A percentile compares a stretch with the other conserved stretches of the same genome.
Evolutionary conservation across 805 yeast genomes (phyloP).

Genomic region (Yarrowia keelungensis): DNA sequence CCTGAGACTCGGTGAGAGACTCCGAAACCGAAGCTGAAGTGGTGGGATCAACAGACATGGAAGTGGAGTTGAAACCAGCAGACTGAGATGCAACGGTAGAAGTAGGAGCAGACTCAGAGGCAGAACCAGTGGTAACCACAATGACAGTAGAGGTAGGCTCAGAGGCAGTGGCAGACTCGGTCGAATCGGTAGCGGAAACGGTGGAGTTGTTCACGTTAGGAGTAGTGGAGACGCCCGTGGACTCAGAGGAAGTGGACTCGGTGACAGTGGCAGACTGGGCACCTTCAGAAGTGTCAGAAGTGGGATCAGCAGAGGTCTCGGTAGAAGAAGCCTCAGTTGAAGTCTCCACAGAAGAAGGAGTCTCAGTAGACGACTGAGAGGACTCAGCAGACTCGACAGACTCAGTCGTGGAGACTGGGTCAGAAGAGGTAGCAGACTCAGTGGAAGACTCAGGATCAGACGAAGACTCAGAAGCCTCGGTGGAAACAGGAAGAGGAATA

Average conservation of each 20-base stretch:
- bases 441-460: not conserved
- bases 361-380: not conserved
- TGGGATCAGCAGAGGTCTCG: not conserved
- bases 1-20: not conserved
- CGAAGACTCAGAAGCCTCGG: not conserved
- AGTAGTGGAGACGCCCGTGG: not conserved
- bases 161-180: not conserved
- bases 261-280: not conserved
- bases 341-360: not conserved
- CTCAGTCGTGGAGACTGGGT: not conserved
- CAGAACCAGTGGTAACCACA: not conserved
- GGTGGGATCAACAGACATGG: not conserved
- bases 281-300: not conserved
- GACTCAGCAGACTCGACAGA: not conserved
- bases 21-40: not conserved
- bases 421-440: not conserved
- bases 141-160: not conserved
- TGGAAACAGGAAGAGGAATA: not conserved
- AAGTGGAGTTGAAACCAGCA: not conserved
- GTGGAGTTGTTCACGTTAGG: not conserved
- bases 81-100: not conserved
- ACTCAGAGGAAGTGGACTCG: not conserved
- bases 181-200: not conserved
- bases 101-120: not conserved
- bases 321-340: not conserved